Evolutionary conservation across 257 asterid genomes (phyloP).

Genomic region (Nicotiana tomentosiformis): DNA sequence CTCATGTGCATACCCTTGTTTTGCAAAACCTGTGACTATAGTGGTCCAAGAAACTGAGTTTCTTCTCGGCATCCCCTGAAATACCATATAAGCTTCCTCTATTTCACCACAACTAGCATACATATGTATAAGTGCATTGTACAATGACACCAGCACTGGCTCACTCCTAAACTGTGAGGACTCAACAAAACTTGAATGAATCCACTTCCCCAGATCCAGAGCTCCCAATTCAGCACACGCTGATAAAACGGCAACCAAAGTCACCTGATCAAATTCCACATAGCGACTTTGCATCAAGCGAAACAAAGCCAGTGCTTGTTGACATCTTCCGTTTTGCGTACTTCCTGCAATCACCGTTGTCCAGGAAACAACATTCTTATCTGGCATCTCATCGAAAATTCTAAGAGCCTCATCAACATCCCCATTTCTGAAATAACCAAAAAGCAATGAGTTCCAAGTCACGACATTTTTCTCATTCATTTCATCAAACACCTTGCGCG

Average conservation of each 20-base stretch:
- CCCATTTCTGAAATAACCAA: slow-evolving; percentile 44
- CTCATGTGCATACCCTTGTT: slow-evolving; percentile 60
- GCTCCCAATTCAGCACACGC: slow-evolving; percentile 77
- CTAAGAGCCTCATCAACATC: slow-evolving; percentile 40
- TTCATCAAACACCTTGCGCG: slow-evolving; percentile 56
- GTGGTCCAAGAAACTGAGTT: slow-evolving; percentile 71
- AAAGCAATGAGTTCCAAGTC: slow-evolving; percentile 71
- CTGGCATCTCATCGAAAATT: slow-evolving; percentile 54
- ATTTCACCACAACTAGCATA: slow-evolving; percentile 80
- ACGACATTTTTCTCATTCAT: slow-evolving; percentile 53
- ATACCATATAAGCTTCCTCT: slow-evolving; percentile 45
- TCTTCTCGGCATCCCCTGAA: slow-evolving; percentile 39
- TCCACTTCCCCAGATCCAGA: slow-evolving; percentile 56
- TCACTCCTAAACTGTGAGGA: slow-evolving; percentile 16
- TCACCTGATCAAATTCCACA: slow-evolving; percentile 65
- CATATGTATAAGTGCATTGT: slow-evolving; percentile 74
- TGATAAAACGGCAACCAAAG: slow-evolving; percentile 56
- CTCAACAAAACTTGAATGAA: slow-evolving; percentile 43
- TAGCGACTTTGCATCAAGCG: slow-evolving; percentile 32
- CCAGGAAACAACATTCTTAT: slow-evolving; percentile 73
- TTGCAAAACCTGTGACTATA: slow-evolving; percentile 69
- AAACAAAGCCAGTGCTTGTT: slow-evolving; percentile 50
- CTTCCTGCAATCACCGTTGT: slow-evolving; percentile 75
- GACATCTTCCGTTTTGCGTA: slow-evolving; percentile 51
- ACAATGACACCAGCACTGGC: slow-evolving; percentile 34